These are phyloP conservation scores for Calvatia gigantea DNA, from an alignment of 768 basidiomycete genomes.

Conservation along the genomic window DNA sequence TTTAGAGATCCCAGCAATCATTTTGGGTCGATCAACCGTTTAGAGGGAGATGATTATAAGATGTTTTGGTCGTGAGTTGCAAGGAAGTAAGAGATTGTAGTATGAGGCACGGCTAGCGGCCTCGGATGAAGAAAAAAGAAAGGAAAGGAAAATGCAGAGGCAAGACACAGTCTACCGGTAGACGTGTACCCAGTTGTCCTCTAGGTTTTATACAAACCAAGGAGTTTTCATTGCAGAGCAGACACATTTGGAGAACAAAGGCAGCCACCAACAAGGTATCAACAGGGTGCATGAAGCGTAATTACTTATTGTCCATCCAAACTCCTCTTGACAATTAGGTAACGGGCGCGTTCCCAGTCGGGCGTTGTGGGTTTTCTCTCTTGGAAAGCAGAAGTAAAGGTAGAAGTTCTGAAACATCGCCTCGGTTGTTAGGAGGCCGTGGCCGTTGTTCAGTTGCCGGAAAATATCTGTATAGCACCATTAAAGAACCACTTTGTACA, in stretches of 20 bases:
- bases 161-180: slow-evolving; percentile 1
- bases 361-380: neutral
- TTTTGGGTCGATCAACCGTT: slow-evolving; percentile 25
- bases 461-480: slow-evolving; percentile 1
- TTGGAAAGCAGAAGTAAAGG: neutral
- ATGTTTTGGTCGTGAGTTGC: neutral
- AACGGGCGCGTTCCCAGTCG: neutral
- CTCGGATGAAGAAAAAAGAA: neutral
- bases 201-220: neutral
- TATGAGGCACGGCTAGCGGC: slow-evolving; percentile 26
- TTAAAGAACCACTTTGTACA: slow-evolving; percentile 1
- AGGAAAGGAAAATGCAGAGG: neutral
- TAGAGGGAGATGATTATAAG: neutral
- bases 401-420: neutral
- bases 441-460: neutral
- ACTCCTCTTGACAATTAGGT: neutral
- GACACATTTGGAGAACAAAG: neutral
- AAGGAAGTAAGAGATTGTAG: neutral
- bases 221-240: neutral
- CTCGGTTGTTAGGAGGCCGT: neutral
- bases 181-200: neutral
- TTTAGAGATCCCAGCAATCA: slow-evolving; percentile 73
- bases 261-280: neutral
- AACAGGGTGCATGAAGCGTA: neutral
- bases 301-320: neutral